A percentile compares a stretch with the other conserved stretches of the same genome.
These are phyloP conservation scores for Mycena chlorophos DNA, from an alignment of 768 basidiomycete species.

Conservation along the genomic window DNA sequence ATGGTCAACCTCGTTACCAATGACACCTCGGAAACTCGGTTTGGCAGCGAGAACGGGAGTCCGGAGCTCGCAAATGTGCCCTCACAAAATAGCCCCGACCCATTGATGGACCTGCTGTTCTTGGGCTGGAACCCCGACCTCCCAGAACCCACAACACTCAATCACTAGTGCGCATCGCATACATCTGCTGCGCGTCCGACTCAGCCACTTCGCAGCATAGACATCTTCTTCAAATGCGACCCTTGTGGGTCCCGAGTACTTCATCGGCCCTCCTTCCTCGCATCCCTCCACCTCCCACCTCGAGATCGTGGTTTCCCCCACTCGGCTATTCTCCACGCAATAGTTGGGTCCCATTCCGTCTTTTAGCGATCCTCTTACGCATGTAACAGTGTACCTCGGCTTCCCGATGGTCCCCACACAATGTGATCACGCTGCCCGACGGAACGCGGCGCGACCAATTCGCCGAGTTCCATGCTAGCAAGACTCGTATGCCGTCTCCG, in stretches of 20 bases:
- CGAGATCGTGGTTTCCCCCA: conserved; percentile 85
- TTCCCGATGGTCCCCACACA: conserved; percentile 78
- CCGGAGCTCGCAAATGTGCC: conserved; percentile 46
- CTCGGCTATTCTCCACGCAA: conserved; percentile 87
- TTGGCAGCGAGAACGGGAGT: conserved; percentile 49
- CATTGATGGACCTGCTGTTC: conserved; percentile 66
- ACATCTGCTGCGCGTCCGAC: conserved; percentile 6
- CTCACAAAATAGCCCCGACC: conserved; percentile 46
- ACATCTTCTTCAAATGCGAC: conserved; percentile 86
- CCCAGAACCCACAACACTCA: conserved; percentile 69
- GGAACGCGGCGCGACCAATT: conserved; percentile 81
- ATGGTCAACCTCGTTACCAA: conserved; percentile 42
- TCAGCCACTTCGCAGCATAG: conserved; percentile 54
- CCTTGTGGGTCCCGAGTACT: conserved; percentile 84
- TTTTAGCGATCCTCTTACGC: background rate
- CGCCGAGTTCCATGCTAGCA: conserved; percentile 83
- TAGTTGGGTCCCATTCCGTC: conserved; percentile 48
- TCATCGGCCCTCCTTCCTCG: conserved; percentile 77
- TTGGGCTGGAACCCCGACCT: conserved; percentile 86
- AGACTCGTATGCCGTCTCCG: conserved; percentile 52
- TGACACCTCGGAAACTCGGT: conserved; percentile 38
- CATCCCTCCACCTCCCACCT: conserved; percentile 78
- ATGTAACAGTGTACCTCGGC: conserved; percentile 69
- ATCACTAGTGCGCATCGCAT: conserved; percentile 66
- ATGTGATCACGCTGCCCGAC: conserved; percentile 65